Base-by-base conservation (phyloP, 352 stramenopile genomes). In the Globisporangium perplexum region DNA sequence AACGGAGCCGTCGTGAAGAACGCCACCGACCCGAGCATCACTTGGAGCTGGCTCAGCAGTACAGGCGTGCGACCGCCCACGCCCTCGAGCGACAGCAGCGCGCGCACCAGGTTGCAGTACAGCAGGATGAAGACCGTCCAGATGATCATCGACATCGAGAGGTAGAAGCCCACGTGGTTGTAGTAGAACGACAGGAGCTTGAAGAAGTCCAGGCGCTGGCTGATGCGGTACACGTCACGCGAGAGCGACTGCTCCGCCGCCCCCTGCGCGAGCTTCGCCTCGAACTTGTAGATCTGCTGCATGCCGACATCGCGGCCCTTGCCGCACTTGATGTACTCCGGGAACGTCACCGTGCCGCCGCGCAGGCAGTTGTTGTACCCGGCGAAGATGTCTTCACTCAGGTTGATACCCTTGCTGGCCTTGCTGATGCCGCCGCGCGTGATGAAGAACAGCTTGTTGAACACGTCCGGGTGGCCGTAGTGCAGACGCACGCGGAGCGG, bases 271-370 rank as follows among this genome's bases (percentile, higher is more conserved):
- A 98, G 74, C 62, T 99, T 99, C 1, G 97, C 96, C 71, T 99
- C 97, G 59, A 99, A 99, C 73, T 99, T 99, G 83, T 99, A 99
- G 60, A 99, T 99, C 68, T 99, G 97, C 65, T 98, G 97, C 95
- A 99, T 98, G 42, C 97, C 97, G 26, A 99, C 97, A 88, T 99
- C 97, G 50, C 97, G 93, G 36, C 97, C 97, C 68, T 99, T 99
- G 50, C 97, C 97, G 44, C 97, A 96, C 75, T 99, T 98, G 46
- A 98, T 84, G 67, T 99, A 99, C 73, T 99, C 97, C n/a, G 97
- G 97, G 81, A 99, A 99, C 2, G 86, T 86, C 18, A 99, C 96
- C 11, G 89, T 89, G 20, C 96, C 96, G 45, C 97, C 97, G 53
- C 97, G 93, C 55, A 99, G 90, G 36, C 93, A 96, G 66, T 98